phyloP scores from a whole-genome alignment of 495 filamentous ascomycete species.

The Chaetomium fimeti region DNA sequence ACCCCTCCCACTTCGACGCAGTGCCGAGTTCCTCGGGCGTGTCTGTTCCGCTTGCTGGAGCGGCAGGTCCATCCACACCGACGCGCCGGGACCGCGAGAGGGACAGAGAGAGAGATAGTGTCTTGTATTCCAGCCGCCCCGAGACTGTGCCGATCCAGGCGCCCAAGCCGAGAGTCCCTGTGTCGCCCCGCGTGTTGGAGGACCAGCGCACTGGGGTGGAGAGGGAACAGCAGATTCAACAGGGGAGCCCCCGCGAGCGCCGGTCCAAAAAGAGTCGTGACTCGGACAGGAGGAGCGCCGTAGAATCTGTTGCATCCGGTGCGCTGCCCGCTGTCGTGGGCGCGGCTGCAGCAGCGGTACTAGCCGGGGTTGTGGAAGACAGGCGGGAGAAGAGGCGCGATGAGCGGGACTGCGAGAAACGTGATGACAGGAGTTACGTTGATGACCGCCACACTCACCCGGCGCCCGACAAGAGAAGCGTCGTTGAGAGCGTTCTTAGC shows the following conservation, averaged over 20 bases:
- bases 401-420: slow-evolving; percentile 21
- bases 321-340: slow-evolving; percentile 21
- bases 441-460: slow-evolving; percentile 21
- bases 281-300: slow-evolving; percentile 20
- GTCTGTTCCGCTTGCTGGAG: slow-evolving; percentile 23
- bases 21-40: slow-evolving; percentile 48
- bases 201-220: slow-evolving; percentile 28
- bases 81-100: slow-evolving; percentile 17
- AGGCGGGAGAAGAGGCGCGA: slow-evolving; percentile 27
- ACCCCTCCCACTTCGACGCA: slow-evolving; percentile 59
- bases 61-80: slow-evolving; percentile 14
- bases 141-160: slow-evolving; percentile 47
- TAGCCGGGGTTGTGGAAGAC: slow-evolving; percentile 28
- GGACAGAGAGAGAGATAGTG: slow-evolving; percentile 13
- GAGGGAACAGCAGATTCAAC: slow-evolving; percentile 7
- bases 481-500: background rate
- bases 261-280: slow-evolving; percentile 10
- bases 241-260: slow-evolving; percentile 14
- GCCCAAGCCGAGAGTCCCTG: slow-evolving; percentile 44
- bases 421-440: slow-evolving; percentile 28
- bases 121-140: slow-evolving; percentile 27
- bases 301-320: slow-evolving; percentile 13
- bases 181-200: slow-evolving; percentile 45
- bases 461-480: slow-evolving; percentile 17
- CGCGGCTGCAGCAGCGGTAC: slow-evolving; percentile 50